Evolutionary conservation across 2,329 filamentous ascomycete species (phyloP).

Genomic region (Sclerotinia glacialis): DNA sequence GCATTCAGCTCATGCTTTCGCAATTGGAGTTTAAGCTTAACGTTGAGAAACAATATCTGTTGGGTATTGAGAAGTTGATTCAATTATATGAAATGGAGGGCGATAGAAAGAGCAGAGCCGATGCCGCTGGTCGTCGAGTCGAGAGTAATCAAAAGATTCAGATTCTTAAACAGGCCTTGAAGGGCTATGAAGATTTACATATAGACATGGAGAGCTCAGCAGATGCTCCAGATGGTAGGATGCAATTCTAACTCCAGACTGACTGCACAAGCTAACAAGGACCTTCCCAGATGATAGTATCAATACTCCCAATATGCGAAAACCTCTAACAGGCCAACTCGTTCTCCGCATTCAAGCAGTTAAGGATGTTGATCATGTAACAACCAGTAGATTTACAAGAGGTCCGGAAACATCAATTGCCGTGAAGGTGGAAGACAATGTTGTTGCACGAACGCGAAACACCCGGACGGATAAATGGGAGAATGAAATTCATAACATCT

Average conservation of each 20-base stretch:
- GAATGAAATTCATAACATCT: conserved; percentile 84
- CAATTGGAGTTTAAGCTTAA: conserved; percentile 99
- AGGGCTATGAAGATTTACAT: conserved; percentile 95
- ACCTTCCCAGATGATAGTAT: conserved; percentile 78
- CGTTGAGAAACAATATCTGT: conserved; percentile 98
- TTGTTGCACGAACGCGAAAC: conserved; percentile 82
- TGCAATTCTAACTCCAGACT: background rate
- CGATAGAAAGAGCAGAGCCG: conserved; percentile 89
- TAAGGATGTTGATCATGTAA: conserved; percentile 90
- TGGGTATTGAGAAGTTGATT: conserved; percentile 99
- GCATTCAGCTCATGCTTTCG: conserved; percentile 98
- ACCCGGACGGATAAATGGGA: conserved; percentile 89
- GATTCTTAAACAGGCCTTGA: conserved; percentile 89
- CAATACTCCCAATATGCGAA: conserved; percentile 90
- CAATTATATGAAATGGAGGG: conserved; percentile 96
- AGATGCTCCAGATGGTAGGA: conserved; percentile 76
- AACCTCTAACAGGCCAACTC: conserved; percentile 89
- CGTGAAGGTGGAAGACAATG: conserved; percentile 92
- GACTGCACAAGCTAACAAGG: conserved; percentile 8
- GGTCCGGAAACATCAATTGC: conserved; percentile 94
- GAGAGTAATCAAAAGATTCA: conserved; percentile 99
- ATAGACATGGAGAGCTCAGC: conserved; percentile 79
- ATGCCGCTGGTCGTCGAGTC: conserved; percentile 83
- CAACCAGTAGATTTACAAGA: conserved; percentile 76
- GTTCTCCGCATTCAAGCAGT: conserved; percentile 83